These are phyloP conservation scores for Digitaria exilis DNA, from an alignment of 202 grass and related monocot genomes.

Conservation along the genomic window DNA sequence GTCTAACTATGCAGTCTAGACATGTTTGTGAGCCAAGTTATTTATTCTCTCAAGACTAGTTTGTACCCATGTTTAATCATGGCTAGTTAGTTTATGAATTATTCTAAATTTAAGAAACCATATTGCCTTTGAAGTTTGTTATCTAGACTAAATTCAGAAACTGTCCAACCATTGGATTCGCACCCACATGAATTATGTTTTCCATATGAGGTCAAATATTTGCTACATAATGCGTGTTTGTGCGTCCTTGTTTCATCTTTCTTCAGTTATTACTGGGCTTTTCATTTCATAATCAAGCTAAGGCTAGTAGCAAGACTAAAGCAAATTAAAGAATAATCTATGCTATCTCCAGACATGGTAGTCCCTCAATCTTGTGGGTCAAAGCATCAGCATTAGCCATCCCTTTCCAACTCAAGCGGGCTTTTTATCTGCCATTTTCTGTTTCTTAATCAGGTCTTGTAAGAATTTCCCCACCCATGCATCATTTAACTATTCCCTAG, in stretches of 20 bases:
- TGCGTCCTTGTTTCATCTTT: slow-evolving; percentile 18
- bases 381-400: slow-evolving; percentile 35
- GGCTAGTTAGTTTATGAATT: not conserved
- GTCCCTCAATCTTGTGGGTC: not conserved
- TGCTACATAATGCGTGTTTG: slow-evolving; percentile 16
- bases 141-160: not conserved
- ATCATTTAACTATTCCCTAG: slow-evolving; percentile 1
- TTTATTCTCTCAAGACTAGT: not conserved
- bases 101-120: not conserved
- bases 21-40: not conserved
- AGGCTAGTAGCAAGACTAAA: slow-evolving; percentile 7
- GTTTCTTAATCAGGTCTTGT: not conserved
- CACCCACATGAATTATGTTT: not conserved
- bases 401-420: slow-evolving; percentile 10
- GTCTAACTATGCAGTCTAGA: not conserved
- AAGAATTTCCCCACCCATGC: not conserved
- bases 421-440: not conserved
- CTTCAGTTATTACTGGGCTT: not conserved
- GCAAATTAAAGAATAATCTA: slow-evolving; percentile 28
- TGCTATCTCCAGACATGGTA: not conserved
- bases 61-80: not conserved
- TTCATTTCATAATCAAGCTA: not conserved
- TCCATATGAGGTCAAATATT: slow-evolving; percentile 10
- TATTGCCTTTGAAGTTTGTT: not conserved
- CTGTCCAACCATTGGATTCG: not conserved